Conservation (phyloP, 495 filamentous ascomycete genomes). For the Neurospora sp. region DNA sequence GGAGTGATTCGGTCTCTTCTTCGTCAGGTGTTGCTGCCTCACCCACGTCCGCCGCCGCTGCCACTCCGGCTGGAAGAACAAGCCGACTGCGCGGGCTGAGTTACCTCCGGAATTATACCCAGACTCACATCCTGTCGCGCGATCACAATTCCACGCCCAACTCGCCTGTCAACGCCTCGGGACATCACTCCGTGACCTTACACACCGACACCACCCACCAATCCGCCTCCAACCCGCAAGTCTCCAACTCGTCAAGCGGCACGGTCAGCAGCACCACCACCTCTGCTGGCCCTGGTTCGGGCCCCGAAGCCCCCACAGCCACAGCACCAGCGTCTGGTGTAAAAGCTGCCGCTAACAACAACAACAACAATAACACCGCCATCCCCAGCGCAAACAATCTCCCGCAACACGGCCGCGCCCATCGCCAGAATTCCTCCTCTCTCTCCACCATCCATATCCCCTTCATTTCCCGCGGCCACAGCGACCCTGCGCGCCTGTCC, state of each 20-base stretch:
- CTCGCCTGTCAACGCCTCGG: slow-evolving; percentile 6
- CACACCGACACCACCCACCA: slow-evolving; percentile 4
- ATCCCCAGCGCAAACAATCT: neutral
- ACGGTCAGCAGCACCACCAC: slow-evolving; percentile 18
- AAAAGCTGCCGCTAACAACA: slow-evolving; percentile 1
- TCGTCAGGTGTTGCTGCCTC: slow-evolving; percentile 25
- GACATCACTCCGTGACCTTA: slow-evolving; percentile 16
- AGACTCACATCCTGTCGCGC: slow-evolving; percentile 49
- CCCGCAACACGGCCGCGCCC: neutral
- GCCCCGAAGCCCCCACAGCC: slow-evolving; percentile 4
- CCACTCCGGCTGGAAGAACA: slow-evolving; percentile 21
- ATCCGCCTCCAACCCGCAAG: slow-evolving; percentile 2
- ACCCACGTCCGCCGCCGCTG: slow-evolving; percentile 22
- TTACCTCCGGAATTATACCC: slow-evolving; percentile 64
- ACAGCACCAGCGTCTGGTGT: neutral
- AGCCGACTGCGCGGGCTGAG: slow-evolving; percentile 61
- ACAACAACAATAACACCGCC: slow-evolving; percentile 1
- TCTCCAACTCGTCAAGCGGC: slow-evolving; percentile 19
- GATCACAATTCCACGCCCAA: slow-evolving; percentile 28
- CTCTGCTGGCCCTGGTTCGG: slow-evolving; percentile 1
- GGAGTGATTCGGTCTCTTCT: slow-evolving; percentile 29
- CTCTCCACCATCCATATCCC: neutral
- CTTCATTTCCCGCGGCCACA: slow-evolving; percentile 1
- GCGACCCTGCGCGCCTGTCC: neutral
- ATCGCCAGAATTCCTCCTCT: neutral